These are phyloP conservation scores for Colletotrichum zoysiae DNA, from an alignment of 2,329 filamentous ascomycete species.

Conservation along the genomic window DNA sequence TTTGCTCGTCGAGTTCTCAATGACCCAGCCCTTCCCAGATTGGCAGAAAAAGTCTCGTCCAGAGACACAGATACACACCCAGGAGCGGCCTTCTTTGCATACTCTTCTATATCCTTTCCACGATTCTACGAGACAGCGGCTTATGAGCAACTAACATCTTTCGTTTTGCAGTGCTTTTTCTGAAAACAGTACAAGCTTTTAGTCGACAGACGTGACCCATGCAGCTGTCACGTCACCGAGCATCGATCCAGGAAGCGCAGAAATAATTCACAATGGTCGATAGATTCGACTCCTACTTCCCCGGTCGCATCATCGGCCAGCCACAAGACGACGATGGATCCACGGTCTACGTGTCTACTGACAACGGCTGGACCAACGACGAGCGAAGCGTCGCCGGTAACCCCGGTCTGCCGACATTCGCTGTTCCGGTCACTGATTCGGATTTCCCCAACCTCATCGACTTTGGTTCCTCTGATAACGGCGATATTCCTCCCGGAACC, in stretches of 20 bases:
- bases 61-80: neutral
- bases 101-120: neutral
- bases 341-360: conserved; percentile 25
- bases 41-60: neutral
- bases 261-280: conserved; percentile 4
- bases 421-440: neutral
- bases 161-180: neutral
- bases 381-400: conserved; percentile 2
- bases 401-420: neutral
- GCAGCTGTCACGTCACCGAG: too few species aligned
- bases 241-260: neutral
- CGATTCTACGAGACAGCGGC: neutral
- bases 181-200: neutral
- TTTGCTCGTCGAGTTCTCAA: neutral
- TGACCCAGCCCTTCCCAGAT: neutral
- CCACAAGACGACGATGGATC: neutral
- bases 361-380: conserved; percentile 30
- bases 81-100: too few species aligned
- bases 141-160: neutral
- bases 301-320: neutral
- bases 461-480: neutral
- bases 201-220: neutral
- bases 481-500: neutral
- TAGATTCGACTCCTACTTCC: neutral
- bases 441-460: conserved; percentile 25